phyloP scores from a whole-genome alignment of 352 stramenopile species.

The Pythium brassicae region DNA sequence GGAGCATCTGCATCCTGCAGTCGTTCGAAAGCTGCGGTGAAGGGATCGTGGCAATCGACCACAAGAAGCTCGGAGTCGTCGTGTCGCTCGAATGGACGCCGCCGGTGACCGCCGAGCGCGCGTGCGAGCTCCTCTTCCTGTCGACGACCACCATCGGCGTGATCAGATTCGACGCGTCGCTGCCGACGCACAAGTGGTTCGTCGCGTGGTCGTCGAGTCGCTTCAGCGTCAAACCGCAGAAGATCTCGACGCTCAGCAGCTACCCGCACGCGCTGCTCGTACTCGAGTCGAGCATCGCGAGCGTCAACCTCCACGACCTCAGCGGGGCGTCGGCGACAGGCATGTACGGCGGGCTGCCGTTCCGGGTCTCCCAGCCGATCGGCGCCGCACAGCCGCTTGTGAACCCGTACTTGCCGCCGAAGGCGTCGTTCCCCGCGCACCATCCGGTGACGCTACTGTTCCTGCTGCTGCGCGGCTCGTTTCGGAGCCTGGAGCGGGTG shows the following conservation, averaged over 20 bases:
- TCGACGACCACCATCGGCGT: constrained; percentile 61
- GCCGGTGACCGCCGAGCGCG: constrained; percentile 34
- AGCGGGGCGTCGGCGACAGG: constrained; percentile 13
- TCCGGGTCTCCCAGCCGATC: constrained; percentile 9
- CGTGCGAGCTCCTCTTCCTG: constrained; percentile 61
- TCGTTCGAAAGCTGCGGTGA: constrained; percentile 47
- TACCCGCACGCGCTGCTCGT: constrained; percentile 48
- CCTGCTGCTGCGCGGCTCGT: constrained; percentile 61
- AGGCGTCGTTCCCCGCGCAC: constrained; percentile 22
- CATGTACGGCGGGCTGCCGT: constrained; percentile 7
- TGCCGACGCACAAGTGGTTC: constrained; percentile 40
- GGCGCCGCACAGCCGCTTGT: not conserved
- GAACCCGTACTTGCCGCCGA: constrained; percentile 7
- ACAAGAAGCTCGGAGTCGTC: constrained; percentile 57
- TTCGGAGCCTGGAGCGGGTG: constrained; percentile 48
- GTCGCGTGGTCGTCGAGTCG: constrained; percentile 62
- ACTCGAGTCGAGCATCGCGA: constrained; percentile 45
- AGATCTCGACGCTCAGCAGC: constrained; percentile 42
- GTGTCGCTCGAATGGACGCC: constrained; percentile 68
- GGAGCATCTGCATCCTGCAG: constrained; percentile 45
- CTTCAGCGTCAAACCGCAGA: constrained; percentile 45
- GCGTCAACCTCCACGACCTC: constrained; percentile 57
- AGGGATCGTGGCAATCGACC: constrained; percentile 42
- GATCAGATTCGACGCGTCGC: constrained; percentile 43
- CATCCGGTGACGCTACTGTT: constrained; percentile 72